Evolutionary conservation across 2,329 filamentous ascomycete species (phyloP), one percentile per base, ranked within the genome.

Genomic region (Alternaria dauci): DNA sequence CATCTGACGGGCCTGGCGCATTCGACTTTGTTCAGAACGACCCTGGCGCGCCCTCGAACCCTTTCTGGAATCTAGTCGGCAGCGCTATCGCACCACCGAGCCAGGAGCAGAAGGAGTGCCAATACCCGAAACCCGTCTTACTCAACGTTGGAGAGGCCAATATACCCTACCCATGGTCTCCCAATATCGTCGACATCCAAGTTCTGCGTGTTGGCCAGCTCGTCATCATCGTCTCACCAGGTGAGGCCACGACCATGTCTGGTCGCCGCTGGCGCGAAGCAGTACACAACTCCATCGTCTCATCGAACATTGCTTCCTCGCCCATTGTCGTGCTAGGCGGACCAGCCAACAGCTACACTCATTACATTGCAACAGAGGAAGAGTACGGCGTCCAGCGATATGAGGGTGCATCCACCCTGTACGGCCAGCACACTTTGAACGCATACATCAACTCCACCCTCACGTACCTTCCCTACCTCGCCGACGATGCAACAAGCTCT

Each of bases 21-120:
- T 96, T 97, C 71, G 94, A 98, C 78, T 97, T 98, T 76, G 95
- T 92, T 1, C 94, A 98, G 74, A 94, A 93, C 66, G 87, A 91
- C 66, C 89, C 89, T 0, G 89, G 89, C 32, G 83, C 87, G n/a
- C 89, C 92, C 0, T 86, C 89, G 41, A 94, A 91, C 65, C 93
- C 93, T 0, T 80, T 97, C 4, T 97, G 94, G 94, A 82, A 84
- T 25, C 81, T 92, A 8, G 92, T 96, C 3, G 89, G 91, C 2
- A 86, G 86, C 8, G 81, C 93, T 14, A 81, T 97, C 14, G 91
- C 92, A 55, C 83, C 84, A 23, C 93, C 94, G 0, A 87, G 85
- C 0, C 78, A 87, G 5, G 85, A 88, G 59, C 94, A 97, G 74
- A 84, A 84, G 58, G 83, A 81, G 1, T 98, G 94, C 71, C 94